phyloP scores from a whole-genome alignment of 257 asterid genomes.

The Solanum appendiculatum region DNA sequence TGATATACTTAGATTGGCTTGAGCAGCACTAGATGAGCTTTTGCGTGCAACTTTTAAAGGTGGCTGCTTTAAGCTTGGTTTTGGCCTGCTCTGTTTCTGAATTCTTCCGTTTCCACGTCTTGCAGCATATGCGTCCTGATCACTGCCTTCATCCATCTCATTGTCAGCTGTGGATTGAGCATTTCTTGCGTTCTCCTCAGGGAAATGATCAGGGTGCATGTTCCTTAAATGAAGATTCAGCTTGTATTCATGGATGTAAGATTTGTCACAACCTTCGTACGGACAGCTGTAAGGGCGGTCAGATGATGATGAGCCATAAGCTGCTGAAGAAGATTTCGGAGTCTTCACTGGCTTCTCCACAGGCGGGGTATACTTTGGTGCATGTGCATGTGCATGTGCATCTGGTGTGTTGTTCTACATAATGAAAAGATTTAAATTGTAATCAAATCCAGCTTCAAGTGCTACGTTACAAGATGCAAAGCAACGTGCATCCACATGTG shows the following conservation, averaged over 20 bases:
- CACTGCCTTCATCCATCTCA: conserved; percentile 80
- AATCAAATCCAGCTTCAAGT: not conserved
- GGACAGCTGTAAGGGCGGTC: conserved; percentile 95
- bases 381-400: not conserved
- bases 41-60: conserved; percentile 68
- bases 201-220: conserved; percentile 92
- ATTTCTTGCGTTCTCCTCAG: conserved; percentile 60
- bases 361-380: conserved; percentile 43
- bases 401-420: conserved; percentile 44
- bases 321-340: conserved; percentile 42
- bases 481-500: not conserved
- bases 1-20: conserved; percentile 32
- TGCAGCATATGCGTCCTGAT: conserved; percentile 49
- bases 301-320: conserved; percentile 52
- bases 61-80: conserved; percentile 71
- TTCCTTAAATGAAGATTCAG: conserved; percentile 86
- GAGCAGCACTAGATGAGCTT: conserved; percentile 33
- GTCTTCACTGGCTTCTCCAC: conserved; percentile 63
- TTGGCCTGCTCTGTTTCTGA: conserved; percentile 61
- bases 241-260: conserved; percentile 98
- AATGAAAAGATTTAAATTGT: not conserved
- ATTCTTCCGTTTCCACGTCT: conserved; percentile 44
- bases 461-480: not conserved
- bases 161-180: conserved; percentile 31
- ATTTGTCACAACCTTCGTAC: conserved; percentile 89